Evolutionary conservation across 768 basidiomycete genomes (phyloP).

Genomic region (Rhodotorula toruloides): DNA sequence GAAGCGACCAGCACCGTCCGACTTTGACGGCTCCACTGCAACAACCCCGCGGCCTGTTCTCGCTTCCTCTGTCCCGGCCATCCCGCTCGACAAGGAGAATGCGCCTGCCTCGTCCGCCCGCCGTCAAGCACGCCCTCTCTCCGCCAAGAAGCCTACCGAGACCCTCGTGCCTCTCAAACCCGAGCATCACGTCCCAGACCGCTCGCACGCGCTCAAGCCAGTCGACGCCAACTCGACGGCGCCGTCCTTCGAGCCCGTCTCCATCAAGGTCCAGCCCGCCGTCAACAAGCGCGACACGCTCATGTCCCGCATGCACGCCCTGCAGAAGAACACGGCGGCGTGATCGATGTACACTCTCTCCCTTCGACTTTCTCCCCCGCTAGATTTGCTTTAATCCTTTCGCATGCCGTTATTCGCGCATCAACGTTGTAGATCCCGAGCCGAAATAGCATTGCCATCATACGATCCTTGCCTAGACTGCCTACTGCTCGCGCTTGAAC

Average conservation of each 20-base stretch:
- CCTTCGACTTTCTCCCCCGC: too few species aligned
- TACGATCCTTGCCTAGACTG: neutral
- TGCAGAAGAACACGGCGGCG: too few species aligned
- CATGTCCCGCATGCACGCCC: too few species aligned
- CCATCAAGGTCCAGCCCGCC: too few species aligned
- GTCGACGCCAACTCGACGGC: slow-evolving; percentile 20
- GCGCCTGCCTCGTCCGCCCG: neutral
- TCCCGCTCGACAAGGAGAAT: slow-evolving; percentile 22
- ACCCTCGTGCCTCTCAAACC: slow-evolving; percentile 19
- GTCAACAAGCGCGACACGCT: too few species aligned
- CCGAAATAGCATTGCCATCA: neutral
- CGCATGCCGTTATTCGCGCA: too few species aligned
- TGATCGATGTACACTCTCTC: too few species aligned
- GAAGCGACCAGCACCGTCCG: slow-evolving; percentile 27
- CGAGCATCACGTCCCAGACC: neutral
- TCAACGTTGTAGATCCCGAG: too few species aligned
- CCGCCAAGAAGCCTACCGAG: neutral
- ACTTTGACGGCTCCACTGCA: slow-evolving; percentile 9
- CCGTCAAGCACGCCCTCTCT: neutral
- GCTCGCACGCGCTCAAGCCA: neutral
- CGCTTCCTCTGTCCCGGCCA: too few species aligned
- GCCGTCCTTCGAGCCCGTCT: too few species aligned
- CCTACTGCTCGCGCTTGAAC: neutral
- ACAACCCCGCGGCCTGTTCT: slow-evolving; percentile 15
- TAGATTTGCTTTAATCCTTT: too few species aligned